These are phyloP conservation scores for Chrysopogon serrulatus DNA, from an alignment of 176 grass and related monocot species.

Conservation along the genomic window DNA sequence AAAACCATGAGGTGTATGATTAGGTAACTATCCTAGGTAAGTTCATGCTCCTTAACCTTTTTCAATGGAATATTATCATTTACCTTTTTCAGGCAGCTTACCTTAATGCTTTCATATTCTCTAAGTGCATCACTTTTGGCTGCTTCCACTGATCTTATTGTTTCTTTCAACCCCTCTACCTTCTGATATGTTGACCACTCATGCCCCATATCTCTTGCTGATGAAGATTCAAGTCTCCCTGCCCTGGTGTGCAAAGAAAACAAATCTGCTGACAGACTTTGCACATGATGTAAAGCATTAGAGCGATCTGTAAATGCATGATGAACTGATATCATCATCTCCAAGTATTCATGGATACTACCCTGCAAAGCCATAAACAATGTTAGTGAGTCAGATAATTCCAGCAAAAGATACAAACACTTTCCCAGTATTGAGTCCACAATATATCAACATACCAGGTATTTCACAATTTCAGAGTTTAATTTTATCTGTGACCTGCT, in stretches of 20 bases:
- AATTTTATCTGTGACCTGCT: conserved; percentile 73
- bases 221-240: conserved; percentile 61
- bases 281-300: conserved; percentile 66
- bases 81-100: conserved; percentile 22
- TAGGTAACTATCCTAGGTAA: not conserved
- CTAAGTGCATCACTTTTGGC: conserved; percentile 65
- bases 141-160: conserved; percentile 69
- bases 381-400: conserved; percentile 19
- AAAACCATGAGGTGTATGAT: not conserved
- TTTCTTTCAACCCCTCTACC: conserved; percentile 78
- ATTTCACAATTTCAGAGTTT: conserved; percentile 65
- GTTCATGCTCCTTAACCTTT: not conserved
- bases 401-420: not conserved
- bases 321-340: conserved; percentile 71
- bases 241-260: conserved; percentile 50
- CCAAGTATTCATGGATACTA: conserved; percentile 89
- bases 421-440: not conserved
- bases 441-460: conserved; percentile 60
- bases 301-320: conserved; percentile 86
- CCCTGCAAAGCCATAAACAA: conserved; percentile 47
- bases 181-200: conserved; percentile 65
- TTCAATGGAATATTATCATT: not conserved
- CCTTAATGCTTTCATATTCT: conserved; percentile 92
- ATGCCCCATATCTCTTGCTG: conserved; percentile 49
- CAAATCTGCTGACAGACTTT: conserved; percentile 68